A percentile compares a stretch with the other conserved stretches of the same genome.
phyloP scores from a whole-genome alignment of 345 rosid genomes.

The Gynandropsis gynandra region DNA sequence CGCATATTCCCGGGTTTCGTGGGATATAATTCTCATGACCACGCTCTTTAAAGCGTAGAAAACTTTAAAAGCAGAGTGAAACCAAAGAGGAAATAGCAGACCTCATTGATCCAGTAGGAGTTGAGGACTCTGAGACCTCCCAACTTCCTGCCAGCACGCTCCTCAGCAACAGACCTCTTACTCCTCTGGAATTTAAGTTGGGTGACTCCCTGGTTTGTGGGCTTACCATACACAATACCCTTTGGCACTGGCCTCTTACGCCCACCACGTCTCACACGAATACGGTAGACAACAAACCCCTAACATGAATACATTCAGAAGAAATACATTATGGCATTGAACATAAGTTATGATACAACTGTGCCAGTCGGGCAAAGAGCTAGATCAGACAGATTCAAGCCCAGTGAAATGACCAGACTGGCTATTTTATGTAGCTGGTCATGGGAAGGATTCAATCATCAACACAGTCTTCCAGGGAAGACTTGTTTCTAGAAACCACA shows the following conservation, averaged over 20 bases:
- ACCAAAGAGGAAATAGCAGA: slow-evolving; percentile 4
- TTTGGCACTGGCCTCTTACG: slow-evolving; percentile 98
- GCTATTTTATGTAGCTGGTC: slow-evolving; percentile 26
- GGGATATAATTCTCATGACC: neutral
- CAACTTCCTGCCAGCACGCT: slow-evolving; percentile 88
- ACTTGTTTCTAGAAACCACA: slow-evolving; percentile 23
- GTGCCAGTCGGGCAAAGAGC: slow-evolving; percentile 1
- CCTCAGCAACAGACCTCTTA: slow-evolving; percentile 97
- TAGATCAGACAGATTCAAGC: neutral
- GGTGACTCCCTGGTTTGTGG: slow-evolving; percentile 94
- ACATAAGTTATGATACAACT: neutral
- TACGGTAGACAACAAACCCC: slow-evolving; percentile 86
- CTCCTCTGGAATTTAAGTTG: slow-evolving; percentile 96
- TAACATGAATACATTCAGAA: neutral
- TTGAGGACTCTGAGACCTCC: slow-evolving; percentile 89
- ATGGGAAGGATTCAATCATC: slow-evolving; percentile 34
- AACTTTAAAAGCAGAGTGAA: neutral
- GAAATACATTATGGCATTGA: too few relatives aligned
- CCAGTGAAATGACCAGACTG: neutral
- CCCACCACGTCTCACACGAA: slow-evolving; percentile 90
- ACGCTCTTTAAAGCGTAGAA: neutral
- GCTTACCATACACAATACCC: slow-evolving; percentile 85
- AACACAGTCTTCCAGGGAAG: neutral
- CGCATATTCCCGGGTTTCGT: too few relatives aligned
- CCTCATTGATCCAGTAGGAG: slow-evolving; percentile 99